A percentile compares a stretch with the other conserved stretches of the same genome.
phyloP scores from a whole-genome alignment of 2,329 filamentous ascomycete genomes.

The Ophiostoma triangulosporum region DNA sequence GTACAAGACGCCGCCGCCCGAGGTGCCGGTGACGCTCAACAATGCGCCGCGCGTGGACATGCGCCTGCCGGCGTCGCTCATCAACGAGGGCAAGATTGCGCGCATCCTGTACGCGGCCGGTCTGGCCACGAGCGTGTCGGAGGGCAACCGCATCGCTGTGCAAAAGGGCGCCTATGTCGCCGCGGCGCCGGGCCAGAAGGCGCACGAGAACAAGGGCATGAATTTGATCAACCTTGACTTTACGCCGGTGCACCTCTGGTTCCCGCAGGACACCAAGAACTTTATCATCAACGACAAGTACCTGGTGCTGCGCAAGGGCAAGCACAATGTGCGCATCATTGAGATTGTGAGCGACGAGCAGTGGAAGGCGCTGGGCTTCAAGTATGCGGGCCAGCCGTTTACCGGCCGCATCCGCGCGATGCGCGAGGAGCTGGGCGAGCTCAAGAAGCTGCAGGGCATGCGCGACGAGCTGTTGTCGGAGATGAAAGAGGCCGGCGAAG shows the following conservation, averaged over 20 bases:
- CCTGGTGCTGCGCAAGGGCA: slow-evolving; percentile 48
- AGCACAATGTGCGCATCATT: slow-evolving; percentile 48
- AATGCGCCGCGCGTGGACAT: slow-evolving; percentile 41
- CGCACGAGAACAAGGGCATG: slow-evolving; percentile 26
- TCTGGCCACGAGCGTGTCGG: slow-evolving; percentile 39
- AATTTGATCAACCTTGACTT: slow-evolving; percentile 41
- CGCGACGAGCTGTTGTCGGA: slow-evolving; percentile 19
- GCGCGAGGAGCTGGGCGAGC: slow-evolving; percentile 22
- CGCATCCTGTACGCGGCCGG: slow-evolving; percentile 47
- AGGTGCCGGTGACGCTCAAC: slow-evolving; percentile 21
- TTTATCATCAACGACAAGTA: slow-evolving; percentile 47
- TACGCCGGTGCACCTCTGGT: slow-evolving; percentile 47
- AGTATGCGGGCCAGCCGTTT: slow-evolving; percentile 39
- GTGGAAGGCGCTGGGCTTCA: slow-evolving; percentile 33
- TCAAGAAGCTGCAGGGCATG: slow-evolving; percentile 8
- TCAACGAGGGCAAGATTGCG: slow-evolving; percentile 40
- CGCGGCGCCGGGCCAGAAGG: slow-evolving; percentile 26
- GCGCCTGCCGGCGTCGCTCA: slow-evolving; percentile 43
- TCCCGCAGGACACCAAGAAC: slow-evolving; percentile 40
- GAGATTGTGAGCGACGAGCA: slow-evolving; percentile 44
- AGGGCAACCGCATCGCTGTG: slow-evolving; percentile 44
- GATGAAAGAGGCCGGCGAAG: background rate
- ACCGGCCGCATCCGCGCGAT: slow-evolving; percentile 35
- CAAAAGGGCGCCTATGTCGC: slow-evolving; percentile 48
- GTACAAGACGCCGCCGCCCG: slow-evolving; percentile 6